Base-by-base conservation (phyloP, 148 eudicot genomes). In the Silene uniflora region DNA sequence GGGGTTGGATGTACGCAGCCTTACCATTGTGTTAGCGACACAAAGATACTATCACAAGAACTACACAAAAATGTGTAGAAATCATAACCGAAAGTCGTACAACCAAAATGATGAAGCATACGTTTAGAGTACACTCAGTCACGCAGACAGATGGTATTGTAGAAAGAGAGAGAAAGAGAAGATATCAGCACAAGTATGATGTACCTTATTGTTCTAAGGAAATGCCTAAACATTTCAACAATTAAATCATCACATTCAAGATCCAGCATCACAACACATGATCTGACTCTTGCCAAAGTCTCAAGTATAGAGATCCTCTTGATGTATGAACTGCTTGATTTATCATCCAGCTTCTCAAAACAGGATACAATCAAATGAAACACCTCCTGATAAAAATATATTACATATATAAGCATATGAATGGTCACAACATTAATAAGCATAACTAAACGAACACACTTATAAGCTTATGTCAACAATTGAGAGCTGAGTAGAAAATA, bases 211-310 rank as follows among this genome's bases (percentile, higher is more conserved):
- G 90, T 73, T 77, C 78, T 83, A 56, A 96, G 79, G 74, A 96
- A 96, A 73, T 88, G 88, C 35, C 86, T 85, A 81, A 96, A 96
- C 99, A 96, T 92, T 81, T 92, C 86, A 17, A 79, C 72, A 68
- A 96, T 89, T 74, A 96, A 77, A 35, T 67, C 84, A 71, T 92
- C 98, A 75, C 97, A 92, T 82, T 96, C 99, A 35, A 96, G 89
- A 83, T 96, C 99, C 85, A 96, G 68, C 99, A 96, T 96, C 85
- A 96, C 87, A 10, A 96, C 93, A 82, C 99, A 96, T 11, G 99
- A 91, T 75, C 97, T 86, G 71, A 96, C 98, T 85, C 87, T 92
- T 19, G 94, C 88, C 72, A 96, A 93, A 19, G 94, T 96, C 80
- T 96, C 97, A 76, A 96, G 90, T 56, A 93, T 89, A 46, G 82